A percentile compares a stretch with the other conserved stretches of the same genome.
phyloP scores from a whole-genome alignment of 148 eudicot species.

The Rhododendron molle region DNA sequence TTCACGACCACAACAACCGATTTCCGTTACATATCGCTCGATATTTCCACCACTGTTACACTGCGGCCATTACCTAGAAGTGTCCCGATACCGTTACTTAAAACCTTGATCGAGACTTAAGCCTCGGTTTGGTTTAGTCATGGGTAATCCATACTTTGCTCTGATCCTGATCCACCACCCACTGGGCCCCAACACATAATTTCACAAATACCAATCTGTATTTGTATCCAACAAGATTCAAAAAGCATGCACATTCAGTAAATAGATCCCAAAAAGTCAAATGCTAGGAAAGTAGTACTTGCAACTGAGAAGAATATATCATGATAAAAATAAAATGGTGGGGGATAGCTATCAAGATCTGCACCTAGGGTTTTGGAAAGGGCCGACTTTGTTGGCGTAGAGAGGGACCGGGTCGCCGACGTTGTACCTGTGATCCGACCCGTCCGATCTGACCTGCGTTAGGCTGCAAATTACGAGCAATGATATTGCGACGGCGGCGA shows the following conservation, averaged over 20 bases:
- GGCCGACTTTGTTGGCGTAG: constrained; percentile 73
- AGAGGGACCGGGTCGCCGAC: constrained; percentile 60
- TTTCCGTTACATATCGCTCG: neutral
- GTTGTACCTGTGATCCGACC: constrained; percentile 69
- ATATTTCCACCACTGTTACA: neutral
- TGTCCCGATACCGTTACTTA: neutral
- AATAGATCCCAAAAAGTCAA: neutral
- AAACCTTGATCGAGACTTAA: neutral
- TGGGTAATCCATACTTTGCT: neutral
- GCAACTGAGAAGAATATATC: neutral
- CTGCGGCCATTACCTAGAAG: neutral
- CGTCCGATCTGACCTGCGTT: constrained; percentile 41
- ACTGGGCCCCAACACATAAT: neutral
- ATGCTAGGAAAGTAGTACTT: neutral
- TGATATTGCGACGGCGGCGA: constrained; percentile 12
- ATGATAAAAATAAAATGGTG: neutral
- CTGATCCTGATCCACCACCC: neutral
- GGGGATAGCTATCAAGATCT: neutral
- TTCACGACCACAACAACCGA: neutral
- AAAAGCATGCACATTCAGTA: neutral
- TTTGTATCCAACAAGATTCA: neutral
- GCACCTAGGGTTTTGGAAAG: constrained; percentile 75
- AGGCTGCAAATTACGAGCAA: constrained; percentile 13
- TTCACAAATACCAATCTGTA: neutral
- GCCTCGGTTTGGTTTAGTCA: neutral